These are phyloP conservation scores for Chrysoporthe deuterocubensis DNA, from an alignment of 2,329 filamentous ascomycete species.

Conservation along the genomic window DNA sequence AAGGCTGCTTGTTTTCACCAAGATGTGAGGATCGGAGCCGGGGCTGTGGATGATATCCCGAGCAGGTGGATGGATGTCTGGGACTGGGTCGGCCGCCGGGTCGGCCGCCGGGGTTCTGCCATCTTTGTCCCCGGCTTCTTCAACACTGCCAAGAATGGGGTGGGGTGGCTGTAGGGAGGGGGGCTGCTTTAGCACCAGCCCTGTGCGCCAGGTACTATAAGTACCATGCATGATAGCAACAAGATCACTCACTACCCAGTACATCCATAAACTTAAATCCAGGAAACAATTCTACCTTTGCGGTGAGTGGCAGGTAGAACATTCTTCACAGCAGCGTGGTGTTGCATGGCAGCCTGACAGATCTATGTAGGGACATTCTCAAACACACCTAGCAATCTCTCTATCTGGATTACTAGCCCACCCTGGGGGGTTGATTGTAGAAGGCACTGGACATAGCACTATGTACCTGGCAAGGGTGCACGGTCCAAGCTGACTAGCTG, in stretches of 20 bases:
- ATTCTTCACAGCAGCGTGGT: no score
- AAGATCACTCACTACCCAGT: background rate
- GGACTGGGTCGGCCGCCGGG: background rate
- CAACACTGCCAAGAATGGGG: background rate
- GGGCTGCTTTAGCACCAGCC: background rate
- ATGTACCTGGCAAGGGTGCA: background rate
- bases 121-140: background rate
- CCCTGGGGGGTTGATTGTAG: background rate
- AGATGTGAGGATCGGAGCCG: background rate
- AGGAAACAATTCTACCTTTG: no score
- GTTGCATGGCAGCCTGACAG: no score
- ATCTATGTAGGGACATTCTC: no score
- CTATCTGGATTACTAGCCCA: background rate
- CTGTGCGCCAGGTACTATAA: background rate
- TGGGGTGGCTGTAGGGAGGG: conserved; percentile 3
- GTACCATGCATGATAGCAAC: background rate
- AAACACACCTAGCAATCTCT: no score
- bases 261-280: no score
- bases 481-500: conserved; percentile 13
- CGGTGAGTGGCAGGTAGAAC: no score
- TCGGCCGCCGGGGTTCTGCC: background rate
- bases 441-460: background rate
- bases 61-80: background rate
- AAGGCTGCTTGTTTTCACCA: background rate
- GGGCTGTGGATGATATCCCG: background rate